Evolutionary conservation across 495 filamentous ascomycete genomes (phyloP).

Genomic region (Hypoxylon cercidicola): DNA sequence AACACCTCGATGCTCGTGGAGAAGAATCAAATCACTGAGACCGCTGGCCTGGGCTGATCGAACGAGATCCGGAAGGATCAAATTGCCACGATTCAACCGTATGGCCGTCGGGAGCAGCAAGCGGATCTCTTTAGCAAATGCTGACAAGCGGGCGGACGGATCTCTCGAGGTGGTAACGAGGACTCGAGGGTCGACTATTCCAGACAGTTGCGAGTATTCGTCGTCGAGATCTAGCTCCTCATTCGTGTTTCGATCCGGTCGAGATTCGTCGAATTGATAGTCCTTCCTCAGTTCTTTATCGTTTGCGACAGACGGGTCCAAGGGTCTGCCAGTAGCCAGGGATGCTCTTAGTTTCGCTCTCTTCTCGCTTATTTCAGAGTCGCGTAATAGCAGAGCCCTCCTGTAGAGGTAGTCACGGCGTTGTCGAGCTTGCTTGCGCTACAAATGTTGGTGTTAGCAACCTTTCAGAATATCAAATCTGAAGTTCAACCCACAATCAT

Average conservation of each 20-base stretch:
- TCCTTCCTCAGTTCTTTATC: slow-evolving; percentile 87
- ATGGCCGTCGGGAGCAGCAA: slow-evolving; percentile 91
- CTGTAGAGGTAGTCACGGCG: slow-evolving; percentile 96
- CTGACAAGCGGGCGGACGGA: slow-evolving; percentile 81
- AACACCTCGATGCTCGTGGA: slow-evolving; percentile 89
- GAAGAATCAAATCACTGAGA: slow-evolving; percentile 84
- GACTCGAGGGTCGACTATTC: slow-evolving; percentile 82
- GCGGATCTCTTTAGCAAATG: slow-evolving; percentile 96
- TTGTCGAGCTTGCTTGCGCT: slow-evolving; percentile 81
- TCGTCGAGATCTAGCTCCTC: slow-evolving; percentile 88
- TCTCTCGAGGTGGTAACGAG: slow-evolving; percentile 89
- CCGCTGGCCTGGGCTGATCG: slow-evolving; percentile 79
- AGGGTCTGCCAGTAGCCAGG: slow-evolving; percentile 80
- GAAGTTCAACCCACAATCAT: slow-evolving; percentile 41
- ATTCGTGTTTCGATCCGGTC: slow-evolving; percentile 66
- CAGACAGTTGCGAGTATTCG: slow-evolving; percentile 88
- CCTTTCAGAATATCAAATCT: slow-evolving; percentile 2
- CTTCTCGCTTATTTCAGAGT: slow-evolving; percentile 93
- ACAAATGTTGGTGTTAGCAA: slow-evolving; percentile 34
- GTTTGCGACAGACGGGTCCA: slow-evolving; percentile 87
- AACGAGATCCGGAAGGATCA: slow-evolving; percentile 86
- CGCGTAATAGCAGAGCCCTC: slow-evolving; percentile 70
- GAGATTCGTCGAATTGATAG: slow-evolving; percentile 92
- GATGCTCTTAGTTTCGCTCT: slow-evolving; percentile 85
- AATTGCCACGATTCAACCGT: slow-evolving; percentile 89